These are phyloP conservation scores for Nakazawaea peltata DNA, from an alignment of 805 yeast genomes.

Conservation along the genomic window DNA sequence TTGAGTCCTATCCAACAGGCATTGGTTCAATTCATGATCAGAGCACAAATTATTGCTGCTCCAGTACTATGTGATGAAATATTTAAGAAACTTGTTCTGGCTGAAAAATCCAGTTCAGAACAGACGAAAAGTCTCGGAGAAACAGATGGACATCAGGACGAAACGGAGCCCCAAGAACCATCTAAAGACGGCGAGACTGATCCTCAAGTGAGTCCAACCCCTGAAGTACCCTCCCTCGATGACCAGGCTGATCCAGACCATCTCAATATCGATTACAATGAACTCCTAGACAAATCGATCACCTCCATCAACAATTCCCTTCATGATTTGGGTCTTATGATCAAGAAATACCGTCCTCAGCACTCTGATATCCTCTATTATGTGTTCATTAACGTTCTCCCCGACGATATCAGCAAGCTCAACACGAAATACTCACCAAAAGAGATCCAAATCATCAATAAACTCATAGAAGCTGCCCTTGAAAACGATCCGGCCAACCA, in stretches of 20 bases:
- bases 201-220: too few species aligned
- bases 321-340: conserved; percentile 30
- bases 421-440: conserved; percentile 26
- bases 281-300: neutral
- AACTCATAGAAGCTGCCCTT: conserved; percentile 31
- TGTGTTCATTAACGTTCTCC: conserved; percentile 31
- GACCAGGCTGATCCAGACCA: neutral
- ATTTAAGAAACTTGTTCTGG: conserved; percentile 2
- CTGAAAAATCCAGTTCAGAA: too few species aligned
- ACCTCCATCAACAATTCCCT: conserved; percentile 20
- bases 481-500: too few species aligned
- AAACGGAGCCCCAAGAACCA: too few species aligned
- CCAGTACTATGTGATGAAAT: conserved; percentile 6
- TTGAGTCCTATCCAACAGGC: conserved; percentile 11
- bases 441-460: conserved; percentile 39
- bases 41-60: conserved; percentile 8
- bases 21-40: conserved; percentile 13
- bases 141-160: too few species aligned
- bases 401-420: conserved; percentile 28
- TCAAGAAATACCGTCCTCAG: conserved; percentile 26
- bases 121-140: too few species aligned
- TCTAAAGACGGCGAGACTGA: too few species aligned
- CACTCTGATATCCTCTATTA: conserved; percentile 24
- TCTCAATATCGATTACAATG: neutral
- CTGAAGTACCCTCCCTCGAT: too few species aligned